Evolutionary conservation across 345 rosid genomes (phyloP).

Genomic region (Gossypium thurberi): DNA sequence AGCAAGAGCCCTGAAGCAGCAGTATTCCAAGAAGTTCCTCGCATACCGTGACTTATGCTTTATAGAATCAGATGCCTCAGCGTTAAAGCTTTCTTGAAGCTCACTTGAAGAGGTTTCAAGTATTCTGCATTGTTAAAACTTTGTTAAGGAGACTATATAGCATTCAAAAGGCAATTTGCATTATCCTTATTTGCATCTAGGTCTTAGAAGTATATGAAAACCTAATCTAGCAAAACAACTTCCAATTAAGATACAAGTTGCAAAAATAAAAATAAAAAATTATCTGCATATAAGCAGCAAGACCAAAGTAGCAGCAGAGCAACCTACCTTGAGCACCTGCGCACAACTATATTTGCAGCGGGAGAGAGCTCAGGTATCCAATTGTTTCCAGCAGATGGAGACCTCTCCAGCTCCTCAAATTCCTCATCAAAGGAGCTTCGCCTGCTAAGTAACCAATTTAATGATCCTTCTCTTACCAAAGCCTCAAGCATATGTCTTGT

Average conservation of each 20-base stretch:
- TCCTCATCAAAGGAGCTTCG: constrained; percentile 66
- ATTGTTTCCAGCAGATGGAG: constrained; percentile 57
- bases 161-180: not conserved
- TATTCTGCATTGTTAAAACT: constrained; percentile 51
- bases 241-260: constrained; percentile 8
- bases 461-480: constrained; percentile 74
- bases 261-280: not conserved
- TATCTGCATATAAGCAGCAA: not conserved
- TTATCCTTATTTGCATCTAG: not conserved
- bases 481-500: constrained; percentile 71
- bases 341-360: constrained; percentile 69
- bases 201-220: constrained; percentile 1
- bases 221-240: not conserved
- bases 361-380: constrained; percentile 93
- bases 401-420: constrained; percentile 74
- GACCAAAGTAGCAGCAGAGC: not conserved
- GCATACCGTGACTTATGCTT: constrained; percentile 73
- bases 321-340: constrained; percentile 93
- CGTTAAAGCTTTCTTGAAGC: constrained; percentile 63
- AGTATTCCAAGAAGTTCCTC: constrained; percentile 87
- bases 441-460: constrained; percentile 75
- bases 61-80: constrained; percentile 64
- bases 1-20: constrained; percentile 89
- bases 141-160: constrained; percentile 11
- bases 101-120: constrained; percentile 52